These are phyloP conservation scores for Theobroma cacao DNA, from an alignment of 345 rosid species.

Conservation along the genomic window DNA sequence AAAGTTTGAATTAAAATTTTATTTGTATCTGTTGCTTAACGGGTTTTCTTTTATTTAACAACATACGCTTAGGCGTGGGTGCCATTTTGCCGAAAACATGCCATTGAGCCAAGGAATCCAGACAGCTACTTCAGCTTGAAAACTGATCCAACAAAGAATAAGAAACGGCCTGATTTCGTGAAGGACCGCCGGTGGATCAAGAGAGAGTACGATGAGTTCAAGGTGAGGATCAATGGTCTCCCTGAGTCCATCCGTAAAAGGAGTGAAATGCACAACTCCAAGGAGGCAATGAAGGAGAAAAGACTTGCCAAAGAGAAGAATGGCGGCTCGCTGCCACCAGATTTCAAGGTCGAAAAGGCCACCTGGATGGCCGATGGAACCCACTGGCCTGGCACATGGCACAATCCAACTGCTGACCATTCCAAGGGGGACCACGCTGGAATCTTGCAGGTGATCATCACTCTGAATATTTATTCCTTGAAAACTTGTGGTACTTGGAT, in stretches of 20 bases:
- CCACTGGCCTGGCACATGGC: conserved; percentile 98
- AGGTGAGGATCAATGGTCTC: conserved; percentile 87
- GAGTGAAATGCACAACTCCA: conserved; percentile 53
- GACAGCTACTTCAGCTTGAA: conserved; percentile 79
- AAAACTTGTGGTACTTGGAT: background rate
- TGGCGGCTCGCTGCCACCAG: conserved; percentile 48
- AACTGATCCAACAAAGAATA: conserved; percentile 76
- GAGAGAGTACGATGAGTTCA: conserved; percentile 94
- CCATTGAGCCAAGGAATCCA: conserved; percentile 87
- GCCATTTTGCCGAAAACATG: conserved; percentile 91
- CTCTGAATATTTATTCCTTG: background rate
- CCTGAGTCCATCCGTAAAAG: conserved; percentile 75
- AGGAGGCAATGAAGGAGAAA: conserved; percentile 62
- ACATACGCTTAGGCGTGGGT: conserved; percentile 51
- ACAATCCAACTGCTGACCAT: conserved; percentile 58
- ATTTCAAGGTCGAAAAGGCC: conserved; percentile 52
- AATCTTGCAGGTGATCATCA: conserved; percentile 49
- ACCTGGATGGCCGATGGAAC: conserved; percentile 99
- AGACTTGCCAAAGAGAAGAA: conserved; percentile 53
- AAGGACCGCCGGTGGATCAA: conserved; percentile 96
- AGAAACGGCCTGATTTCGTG: conserved; percentile 80
- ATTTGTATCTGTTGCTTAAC: background rate
- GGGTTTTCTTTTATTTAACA: background rate
- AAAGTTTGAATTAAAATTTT: too few species aligned
- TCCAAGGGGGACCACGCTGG: conserved; percentile 91